These are phyloP conservation scores for Mucor piriformis DNA, from an alignment of 371 early-diverging fungal genomes.

Conservation along the genomic window DNA sequence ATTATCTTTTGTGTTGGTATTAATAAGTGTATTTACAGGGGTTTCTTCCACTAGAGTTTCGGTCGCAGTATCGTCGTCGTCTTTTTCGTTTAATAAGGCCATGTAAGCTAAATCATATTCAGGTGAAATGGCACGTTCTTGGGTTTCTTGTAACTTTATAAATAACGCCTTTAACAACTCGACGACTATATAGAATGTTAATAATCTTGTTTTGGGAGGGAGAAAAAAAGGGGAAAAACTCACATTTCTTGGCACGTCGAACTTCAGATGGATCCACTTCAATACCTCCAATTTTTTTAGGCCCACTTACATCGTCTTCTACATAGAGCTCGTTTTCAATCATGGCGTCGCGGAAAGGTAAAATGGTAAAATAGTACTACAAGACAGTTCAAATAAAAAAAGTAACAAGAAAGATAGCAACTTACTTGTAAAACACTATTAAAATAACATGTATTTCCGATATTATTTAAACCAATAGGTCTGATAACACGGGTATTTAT, in stretches of 20 bases:
- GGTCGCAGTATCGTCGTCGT: slow-evolving; percentile 11
- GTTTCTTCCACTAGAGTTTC: too few species aligned
- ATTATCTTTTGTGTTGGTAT: too few species aligned
- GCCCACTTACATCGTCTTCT: slow-evolving; percentile 60
- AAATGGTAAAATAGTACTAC: slow-evolving; percentile 79
- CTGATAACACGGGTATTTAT: slow-evolving; percentile 8
- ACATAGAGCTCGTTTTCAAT: slow-evolving; percentile 52
- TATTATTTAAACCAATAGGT: slow-evolving; percentile 79
- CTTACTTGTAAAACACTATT: slow-evolving; percentile 76
- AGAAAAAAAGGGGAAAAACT: background rate
- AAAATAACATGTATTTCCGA: slow-evolving; percentile 93
- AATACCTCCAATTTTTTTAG: slow-evolving; percentile 64
- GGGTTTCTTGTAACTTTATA: slow-evolving; percentile 36
- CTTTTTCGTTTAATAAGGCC: slow-evolving; percentile 53
- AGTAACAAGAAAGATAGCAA: background rate
- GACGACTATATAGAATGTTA: slow-evolving; percentile 40
- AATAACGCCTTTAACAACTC: slow-evolving; percentile 44
- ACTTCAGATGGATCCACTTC: slow-evolving; percentile 59
- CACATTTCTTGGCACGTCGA: slow-evolving; percentile 52
- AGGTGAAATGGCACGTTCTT: slow-evolving; percentile 49
- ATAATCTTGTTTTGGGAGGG: background rate
- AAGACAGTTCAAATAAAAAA: slow-evolving; percentile 9
- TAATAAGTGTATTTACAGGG: too few species aligned
- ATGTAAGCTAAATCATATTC: slow-evolving; percentile 54
- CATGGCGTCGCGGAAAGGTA: slow-evolving; percentile 66